Percentiles rank a stretch among this genome's conserved stretches.
Evolutionary conservation across 1,284 basidiomycete genomes (phyloP).

Genomic region (Vanrija humicola): DNA sequence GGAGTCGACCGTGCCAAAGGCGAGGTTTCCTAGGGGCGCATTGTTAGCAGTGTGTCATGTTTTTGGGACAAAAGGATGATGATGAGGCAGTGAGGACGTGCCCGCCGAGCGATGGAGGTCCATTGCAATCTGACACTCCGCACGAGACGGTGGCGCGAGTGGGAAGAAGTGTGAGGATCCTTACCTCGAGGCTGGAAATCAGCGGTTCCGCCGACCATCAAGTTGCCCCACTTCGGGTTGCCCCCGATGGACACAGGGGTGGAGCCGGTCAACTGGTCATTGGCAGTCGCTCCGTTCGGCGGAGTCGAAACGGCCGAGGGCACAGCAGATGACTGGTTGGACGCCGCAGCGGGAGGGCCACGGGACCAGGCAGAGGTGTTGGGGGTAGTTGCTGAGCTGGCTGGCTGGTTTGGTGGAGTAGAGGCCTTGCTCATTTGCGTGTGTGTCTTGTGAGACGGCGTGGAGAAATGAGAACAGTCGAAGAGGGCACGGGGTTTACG

Average conservation of each 20-base stretch:
- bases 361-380: slow-evolving; percentile 37
- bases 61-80: neutral
- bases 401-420: slow-evolving; percentile 18
- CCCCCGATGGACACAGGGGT: slow-evolving; percentile 29
- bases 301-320: slow-evolving; percentile 23
- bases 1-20: slow-evolving; percentile 75
- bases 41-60: neutral
- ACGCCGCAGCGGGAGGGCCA: slow-evolving; percentile 35
- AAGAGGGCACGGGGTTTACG: no score
- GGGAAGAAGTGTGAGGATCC: slow-evolving; percentile 2
- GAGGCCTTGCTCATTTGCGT: slow-evolving; percentile 39
- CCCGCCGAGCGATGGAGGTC: no score
- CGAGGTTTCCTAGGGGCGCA: slow-evolving; percentile 46
- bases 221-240: slow-evolving; percentile 38
- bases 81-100: neutral
- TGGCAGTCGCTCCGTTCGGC: slow-evolving; percentile 29
- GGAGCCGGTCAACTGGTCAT: slow-evolving; percentile 20
- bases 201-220: slow-evolving; percentile 41
- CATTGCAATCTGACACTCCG: neutral
- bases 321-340: slow-evolving; percentile 26
- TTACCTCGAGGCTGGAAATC: slow-evolving; percentile 38
- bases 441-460: slow-evolving; percentile 3
- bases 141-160: no score
- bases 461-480: neutral
- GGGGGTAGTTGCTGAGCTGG: slow-evolving; percentile 23